These are phyloP conservation scores for Coemansia sp. DNA, from an alignment of 192 early-diverging fungal species.

Conservation along the genomic window DNA sequence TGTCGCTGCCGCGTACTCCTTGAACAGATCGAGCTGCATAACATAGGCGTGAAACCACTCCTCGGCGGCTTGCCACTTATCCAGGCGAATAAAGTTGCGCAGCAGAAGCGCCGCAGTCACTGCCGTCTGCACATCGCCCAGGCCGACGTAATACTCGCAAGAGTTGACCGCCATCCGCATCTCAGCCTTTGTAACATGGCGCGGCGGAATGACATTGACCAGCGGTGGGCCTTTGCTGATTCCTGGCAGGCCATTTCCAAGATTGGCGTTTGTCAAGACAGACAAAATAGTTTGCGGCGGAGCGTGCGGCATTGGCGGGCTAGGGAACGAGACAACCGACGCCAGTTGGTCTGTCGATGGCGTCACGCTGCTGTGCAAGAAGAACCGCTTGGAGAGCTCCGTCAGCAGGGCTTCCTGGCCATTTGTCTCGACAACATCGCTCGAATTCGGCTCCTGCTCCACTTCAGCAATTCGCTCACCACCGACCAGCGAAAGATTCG, in stretches of 20 bases:
- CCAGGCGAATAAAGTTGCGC: conserved; percentile 43
- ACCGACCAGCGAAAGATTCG: background rate
- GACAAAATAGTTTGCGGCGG: background rate
- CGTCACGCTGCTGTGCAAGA: background rate
- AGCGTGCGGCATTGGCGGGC: background rate
- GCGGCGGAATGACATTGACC: conserved; percentile 11
- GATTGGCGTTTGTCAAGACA: background rate
- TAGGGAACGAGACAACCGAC: background rate
- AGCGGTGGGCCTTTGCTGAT: background rate
- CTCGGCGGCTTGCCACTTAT: conserved; percentile 23
- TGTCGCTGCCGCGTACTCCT: conserved; percentile 34
- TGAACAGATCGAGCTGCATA: conserved; percentile 36
- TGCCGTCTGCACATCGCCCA: conserved; percentile 51
- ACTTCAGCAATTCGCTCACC: background rate
- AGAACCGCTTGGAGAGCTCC: background rate
- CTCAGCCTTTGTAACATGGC: conserved; percentile 38
- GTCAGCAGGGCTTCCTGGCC: background rate
- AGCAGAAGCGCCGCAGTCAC: conserved; percentile 49
- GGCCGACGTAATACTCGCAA: conserved; percentile 48
- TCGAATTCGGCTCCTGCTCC: background rate
- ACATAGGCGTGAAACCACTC: conserved; percentile 48
- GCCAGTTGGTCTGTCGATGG: background rate
- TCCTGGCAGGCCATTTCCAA: background rate
- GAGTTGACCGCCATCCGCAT: conserved; percentile 33
- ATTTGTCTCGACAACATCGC: background rate